Percentiles rank a stretch among this genome's conserved stretches.
Evolutionary conservation across 495 filamentous ascomycete species (phyloP).

Genomic region (Tuber microsphaerosporum): DNA sequence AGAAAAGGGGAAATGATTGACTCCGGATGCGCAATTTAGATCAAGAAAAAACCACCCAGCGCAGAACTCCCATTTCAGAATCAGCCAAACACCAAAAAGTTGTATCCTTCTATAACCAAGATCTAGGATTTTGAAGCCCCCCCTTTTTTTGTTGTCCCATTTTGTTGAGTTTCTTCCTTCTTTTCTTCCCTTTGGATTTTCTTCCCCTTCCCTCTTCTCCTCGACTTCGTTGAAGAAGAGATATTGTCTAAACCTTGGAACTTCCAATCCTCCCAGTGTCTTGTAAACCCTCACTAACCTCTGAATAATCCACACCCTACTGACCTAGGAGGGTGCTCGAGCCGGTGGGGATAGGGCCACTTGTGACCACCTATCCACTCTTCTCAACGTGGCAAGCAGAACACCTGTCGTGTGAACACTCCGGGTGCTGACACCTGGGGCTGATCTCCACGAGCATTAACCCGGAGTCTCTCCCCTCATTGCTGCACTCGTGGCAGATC

Average conservation of each 20-base stretch:
- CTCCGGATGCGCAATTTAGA: neutral
- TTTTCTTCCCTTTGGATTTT: neutral
- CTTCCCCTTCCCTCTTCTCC: neutral
- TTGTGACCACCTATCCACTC: neutral
- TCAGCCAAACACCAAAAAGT: neutral
- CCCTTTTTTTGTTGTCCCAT: neutral
- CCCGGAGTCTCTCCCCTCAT: neutral
- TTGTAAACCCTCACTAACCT: neutral
- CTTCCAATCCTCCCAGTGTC: neutral
- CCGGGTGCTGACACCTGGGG: neutral
- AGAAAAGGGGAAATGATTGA: neutral
- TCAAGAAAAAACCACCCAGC: neutral
- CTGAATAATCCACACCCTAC: neutral
- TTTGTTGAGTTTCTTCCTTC: neutral
- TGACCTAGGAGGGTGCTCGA: neutral
- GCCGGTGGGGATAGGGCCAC: neutral
- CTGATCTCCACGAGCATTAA: neutral
- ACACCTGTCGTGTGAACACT: neutral
- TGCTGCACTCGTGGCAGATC: neutral
- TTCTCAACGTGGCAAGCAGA: rapidly evolving
- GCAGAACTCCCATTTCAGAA: neutral
- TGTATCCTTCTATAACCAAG: neutral
- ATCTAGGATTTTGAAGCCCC: neutral
- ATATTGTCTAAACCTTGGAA: neutral
- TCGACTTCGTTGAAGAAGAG: neutral